phyloP scores from a whole-genome alignment of 1,139 yeast genomes.

The Arxiozyma slooffiae region DNA sequence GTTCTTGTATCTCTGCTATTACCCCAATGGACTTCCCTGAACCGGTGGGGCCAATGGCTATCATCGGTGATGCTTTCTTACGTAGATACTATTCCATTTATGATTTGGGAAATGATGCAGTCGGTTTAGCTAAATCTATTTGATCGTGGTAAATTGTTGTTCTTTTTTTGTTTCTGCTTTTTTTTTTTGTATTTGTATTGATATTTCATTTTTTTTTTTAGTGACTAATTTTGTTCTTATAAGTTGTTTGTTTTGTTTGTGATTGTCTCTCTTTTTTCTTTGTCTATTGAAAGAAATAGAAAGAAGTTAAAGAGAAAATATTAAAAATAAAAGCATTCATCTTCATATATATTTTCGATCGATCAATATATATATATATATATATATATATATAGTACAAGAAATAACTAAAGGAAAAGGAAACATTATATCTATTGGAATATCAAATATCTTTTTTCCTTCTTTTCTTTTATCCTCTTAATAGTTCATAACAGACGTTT shows the following conservation, averaged over 20 bases:
- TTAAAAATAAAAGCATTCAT: no score
- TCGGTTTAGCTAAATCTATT: constrained; percentile 63
- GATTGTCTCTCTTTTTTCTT: not conserved
- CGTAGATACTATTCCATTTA: constrained; percentile 90
- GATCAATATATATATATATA: no score
- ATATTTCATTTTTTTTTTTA: not conserved
- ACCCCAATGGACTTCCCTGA: constrained; percentile 96
- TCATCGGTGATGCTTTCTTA: constrained; percentile 93
- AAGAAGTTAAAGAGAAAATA: no score
- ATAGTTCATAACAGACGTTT: no score
- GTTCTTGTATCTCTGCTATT: constrained; percentile 90
- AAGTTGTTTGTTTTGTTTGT: not conserved
- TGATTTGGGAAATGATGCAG: constrained; percentile 81
- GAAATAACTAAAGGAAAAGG: no score
- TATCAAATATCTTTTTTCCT: no score
- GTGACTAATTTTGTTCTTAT: no score
- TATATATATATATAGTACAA: no score
- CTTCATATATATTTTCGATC: no score
- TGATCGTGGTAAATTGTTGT: not conserved
- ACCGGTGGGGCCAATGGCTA: constrained; percentile 93
- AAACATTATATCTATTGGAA: no score
- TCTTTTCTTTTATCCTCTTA: no score
- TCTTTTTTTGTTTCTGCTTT: not conserved
- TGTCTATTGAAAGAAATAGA: no score
- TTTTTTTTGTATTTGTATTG: not conserved